Evolutionary conservation across 1,139 yeast genomes (phyloP), one percentile per base, ranked within the genome.

Genomic region (Saccharomyces hybrid): DNA sequence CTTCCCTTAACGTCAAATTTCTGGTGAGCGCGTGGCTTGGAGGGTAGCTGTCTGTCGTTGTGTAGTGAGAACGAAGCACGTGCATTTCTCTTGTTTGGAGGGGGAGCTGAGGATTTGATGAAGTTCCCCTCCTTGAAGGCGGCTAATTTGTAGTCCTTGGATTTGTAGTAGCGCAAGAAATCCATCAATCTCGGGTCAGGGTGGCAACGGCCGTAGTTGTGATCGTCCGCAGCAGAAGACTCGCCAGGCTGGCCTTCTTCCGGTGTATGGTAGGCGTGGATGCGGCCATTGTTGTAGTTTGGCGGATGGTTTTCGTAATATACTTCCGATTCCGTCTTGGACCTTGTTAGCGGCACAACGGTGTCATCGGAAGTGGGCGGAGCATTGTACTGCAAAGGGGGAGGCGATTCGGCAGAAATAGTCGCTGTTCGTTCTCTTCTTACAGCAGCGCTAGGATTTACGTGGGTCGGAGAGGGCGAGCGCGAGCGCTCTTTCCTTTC

Each of bases 161-260:
- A 59, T 54, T 74, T 73, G 62, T 79, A 81, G 61, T 78, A 78
- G 51, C 75, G 73, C 55, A 85, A 72, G 62, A 83, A 85, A 53
- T 81, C 83, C 46, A 80, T 80, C 44, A 85, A 66, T 58, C 81
- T 75, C 1, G 86, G 84, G 61, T 84, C 88, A 38, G 44, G 44
- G 1, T n/a, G 44, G 5, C n/a, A 16, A 3, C 44, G 3, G 13
- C 13, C n/a, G 13, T 11, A 38, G 44, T 16, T 9, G 29, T 67
- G 69, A 32, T 57, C 53, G 7, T 52, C 55, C 23, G 38, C 34
- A 14, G 25, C 32, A 13, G 31, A 32, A n/a, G 27, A 34, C 11
- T 46, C 32, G 25, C 34, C 51, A 26, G 42, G 52, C 14, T 23
- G 44, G 27, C 38, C 38, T 13, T 50, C 51, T 31, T 14, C 44